These are phyloP conservation scores for Chlamydomonas reinhardtii DNA, from an alignment of 163 green algal species.

Conservation along the genomic window DNA sequence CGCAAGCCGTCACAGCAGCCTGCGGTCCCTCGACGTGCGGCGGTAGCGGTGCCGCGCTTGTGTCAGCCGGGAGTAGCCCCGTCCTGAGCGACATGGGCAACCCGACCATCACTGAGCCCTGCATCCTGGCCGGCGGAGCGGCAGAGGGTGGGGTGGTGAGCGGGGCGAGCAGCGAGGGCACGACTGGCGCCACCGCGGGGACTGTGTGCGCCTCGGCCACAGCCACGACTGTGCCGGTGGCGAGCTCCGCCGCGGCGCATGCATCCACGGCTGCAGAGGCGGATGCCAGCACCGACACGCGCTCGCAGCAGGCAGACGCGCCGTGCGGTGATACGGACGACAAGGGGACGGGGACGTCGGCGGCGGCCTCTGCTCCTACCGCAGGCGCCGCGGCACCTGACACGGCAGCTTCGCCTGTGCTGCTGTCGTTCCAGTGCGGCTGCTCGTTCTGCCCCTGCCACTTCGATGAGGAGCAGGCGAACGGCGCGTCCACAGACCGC, in stretches of 20 bases:
- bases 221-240: no score
- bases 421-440: not conserved
- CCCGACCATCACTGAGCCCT: not conserved
- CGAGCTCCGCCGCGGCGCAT: no score
- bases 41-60: not conserved
- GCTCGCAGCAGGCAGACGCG: no score
- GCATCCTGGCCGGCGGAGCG: not conserved
- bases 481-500: not conserved
- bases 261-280: no score
- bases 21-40: no score
- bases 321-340: not conserved
- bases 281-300: no score
- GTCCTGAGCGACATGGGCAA: not conserved
- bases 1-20: no score
- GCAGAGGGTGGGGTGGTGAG: slow-evolving; percentile 17
- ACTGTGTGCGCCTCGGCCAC: not conserved
- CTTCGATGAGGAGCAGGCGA: not conserved
- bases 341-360: slow-evolving; percentile 6
- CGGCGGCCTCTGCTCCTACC: not conserved
- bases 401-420: no score
- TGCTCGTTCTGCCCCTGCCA: slow-evolving; percentile 33
- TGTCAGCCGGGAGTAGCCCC: not conserved
- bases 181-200: not conserved
- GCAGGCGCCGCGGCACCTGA: not conserved
- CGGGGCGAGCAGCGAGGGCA: slow-evolving; percentile 34